A percentile compares a stretch with the other conserved stretches of the same genome.
phyloP scores from a whole-genome alignment of 805 yeast species.

The Sugiyamaella americana region DNA sequence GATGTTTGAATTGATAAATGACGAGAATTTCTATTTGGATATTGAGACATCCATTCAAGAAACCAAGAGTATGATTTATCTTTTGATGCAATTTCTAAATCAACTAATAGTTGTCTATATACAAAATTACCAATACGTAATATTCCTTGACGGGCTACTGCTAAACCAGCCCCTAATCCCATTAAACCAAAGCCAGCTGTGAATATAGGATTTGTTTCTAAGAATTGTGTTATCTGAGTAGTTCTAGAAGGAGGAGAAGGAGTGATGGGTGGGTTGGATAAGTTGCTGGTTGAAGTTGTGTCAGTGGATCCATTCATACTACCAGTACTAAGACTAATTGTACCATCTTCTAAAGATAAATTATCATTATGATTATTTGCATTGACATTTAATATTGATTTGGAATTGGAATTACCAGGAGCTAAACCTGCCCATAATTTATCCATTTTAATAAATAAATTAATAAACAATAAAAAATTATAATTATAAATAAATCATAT shows the following conservation, averaged over 20 bases:
- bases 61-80: constrained; percentile 95
- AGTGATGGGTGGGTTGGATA: too few species aligned
- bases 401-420: too few species aligned
- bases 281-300: too few species aligned
- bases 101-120: constrained; percentile 81
- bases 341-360: too few species aligned
- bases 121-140: constrained; percentile 57
- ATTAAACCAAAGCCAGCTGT: constrained; percentile 98
- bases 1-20: constrained; percentile 88
- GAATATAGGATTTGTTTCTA: constrained; percentile 82
- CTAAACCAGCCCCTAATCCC: constrained; percentile 87
- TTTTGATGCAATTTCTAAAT: constrained; percentile 85
- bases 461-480: too few species aligned
- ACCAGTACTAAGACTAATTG: too few species aligned
- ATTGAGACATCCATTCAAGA: constrained; percentile 88
- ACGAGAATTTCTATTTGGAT: constrained; percentile 67
- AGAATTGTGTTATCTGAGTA: constrained; percentile 3
- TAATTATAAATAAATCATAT: too few species aligned
- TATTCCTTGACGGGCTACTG: constrained; percentile 65
- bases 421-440: too few species aligned
- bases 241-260: neutral
- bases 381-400: too few species aligned
- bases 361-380: too few species aligned
- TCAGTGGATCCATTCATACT: too few species aligned
- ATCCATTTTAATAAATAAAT: too few species aligned